These are phyloP conservation scores for Penicillium verhagenii DNA, from an alignment of 495 filamentous ascomycete genomes.

Conservation along the genomic window DNA sequence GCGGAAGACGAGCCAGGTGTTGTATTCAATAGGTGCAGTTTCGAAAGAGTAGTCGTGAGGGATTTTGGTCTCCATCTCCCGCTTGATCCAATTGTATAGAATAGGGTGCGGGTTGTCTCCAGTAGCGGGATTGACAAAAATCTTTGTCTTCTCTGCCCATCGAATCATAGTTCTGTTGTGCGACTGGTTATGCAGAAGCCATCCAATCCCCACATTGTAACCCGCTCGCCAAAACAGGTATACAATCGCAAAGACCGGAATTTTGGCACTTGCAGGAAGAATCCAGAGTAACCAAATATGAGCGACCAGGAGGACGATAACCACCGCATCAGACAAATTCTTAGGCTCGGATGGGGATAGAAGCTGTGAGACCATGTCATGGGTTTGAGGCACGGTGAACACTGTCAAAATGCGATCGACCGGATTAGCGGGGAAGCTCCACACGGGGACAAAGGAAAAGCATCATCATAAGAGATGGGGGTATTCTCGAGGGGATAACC, in stretches of 20 bases:
- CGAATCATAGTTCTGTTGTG: slow-evolving; percentile 79
- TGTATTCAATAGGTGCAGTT: slow-evolving; percentile 92
- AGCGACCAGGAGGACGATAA: slow-evolving; percentile 74
- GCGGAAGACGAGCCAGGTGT: slow-evolving; percentile 96
- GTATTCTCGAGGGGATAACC: too few species aligned
- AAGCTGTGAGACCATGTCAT: slow-evolving; percentile 98
- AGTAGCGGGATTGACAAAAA: slow-evolving; percentile 80
- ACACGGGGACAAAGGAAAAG: background rate
- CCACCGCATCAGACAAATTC: slow-evolving; percentile 80
- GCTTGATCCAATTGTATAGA: slow-evolving; percentile 78
- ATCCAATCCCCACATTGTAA: slow-evolving; percentile 94
- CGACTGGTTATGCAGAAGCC: slow-evolving; percentile 84
- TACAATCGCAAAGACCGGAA: slow-evolving; percentile 72
- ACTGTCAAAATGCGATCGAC: slow-evolving; percentile 52
- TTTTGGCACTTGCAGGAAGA: slow-evolving; percentile 63
- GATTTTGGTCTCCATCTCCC: slow-evolving; percentile 91
- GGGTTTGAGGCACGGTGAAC: slow-evolving; percentile 92
- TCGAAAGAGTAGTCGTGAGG: slow-evolving; percentile 92
- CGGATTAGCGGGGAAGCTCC: slow-evolving; percentile 19
- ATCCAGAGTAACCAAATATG: slow-evolving; percentile 71
- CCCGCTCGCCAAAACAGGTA: slow-evolving; percentile 90
- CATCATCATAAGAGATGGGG: background rate
- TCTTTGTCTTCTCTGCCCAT: slow-evolving; percentile 80
- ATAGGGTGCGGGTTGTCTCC: slow-evolving; percentile 78
- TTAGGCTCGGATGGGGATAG: slow-evolving; percentile 94